Evolutionary conservation across 2,329 filamentous ascomycete species (phyloP), one percentile per base, ranked within the genome.

Genomic region (Nannizziopsis barbatae): DNA sequence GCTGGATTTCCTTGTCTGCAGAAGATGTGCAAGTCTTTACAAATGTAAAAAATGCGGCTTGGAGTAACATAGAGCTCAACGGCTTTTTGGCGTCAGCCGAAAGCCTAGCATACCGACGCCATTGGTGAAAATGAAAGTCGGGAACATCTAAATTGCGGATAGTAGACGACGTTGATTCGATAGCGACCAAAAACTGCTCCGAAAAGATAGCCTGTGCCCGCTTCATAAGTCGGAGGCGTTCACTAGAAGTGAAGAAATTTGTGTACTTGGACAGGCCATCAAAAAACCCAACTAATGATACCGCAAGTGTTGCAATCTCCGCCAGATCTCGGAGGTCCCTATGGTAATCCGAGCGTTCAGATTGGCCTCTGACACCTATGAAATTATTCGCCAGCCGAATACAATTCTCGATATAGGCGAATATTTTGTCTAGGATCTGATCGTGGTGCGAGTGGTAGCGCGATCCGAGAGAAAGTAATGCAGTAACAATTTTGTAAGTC

Each of bases 231-330:
- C 75, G 74, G 22, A 93, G 67, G 46, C 88, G 80, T 55, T 92
- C 84, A 2, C 79, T 75, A 1, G 83, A 72, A 51, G 72, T 80
- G 87, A 89, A 98, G 58, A 95, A 90, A 53, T 82, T 77, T 8
- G 83, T 79, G 61, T 89, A 80, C 5, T 80, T 79, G 2, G 88
- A 81, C 3, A 84, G 82, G 17, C 88, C 89, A 60, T 90, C 80
- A 45, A 98, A 69, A 61, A 98, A 95, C 0, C 92, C 93, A 18
- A 95, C 69, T n/a, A 98, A 71, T 0, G 90, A 90, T 42, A 94
- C 78, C 5, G 84, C 79, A 55, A 95, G 78, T 14, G 84, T 86
- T 45, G 87, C 79, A 45, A 84, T 79, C 22, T 79, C 73, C 48
- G 83, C 72, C 45, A 81, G 79, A 58, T 85, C 80, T 47, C 83